Evolutionary conservation across 179 eudicot species (phyloP).

Genomic region (Silene noctiflora): DNA sequence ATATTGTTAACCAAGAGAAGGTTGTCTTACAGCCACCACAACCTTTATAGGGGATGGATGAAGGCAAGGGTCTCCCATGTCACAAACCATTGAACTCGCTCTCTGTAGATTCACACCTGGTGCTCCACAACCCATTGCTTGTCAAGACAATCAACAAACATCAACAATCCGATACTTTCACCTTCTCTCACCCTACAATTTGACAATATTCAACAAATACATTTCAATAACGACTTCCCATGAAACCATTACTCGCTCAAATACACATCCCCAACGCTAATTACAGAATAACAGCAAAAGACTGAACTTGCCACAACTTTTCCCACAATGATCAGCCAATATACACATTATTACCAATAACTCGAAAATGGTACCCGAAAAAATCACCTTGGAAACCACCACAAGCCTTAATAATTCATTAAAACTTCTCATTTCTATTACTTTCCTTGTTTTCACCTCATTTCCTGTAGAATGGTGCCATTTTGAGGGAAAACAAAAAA

Average conservation of each 20-base stretch:
- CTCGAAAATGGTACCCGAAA: conserved; percentile 12
- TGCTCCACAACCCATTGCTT: conserved; percentile 83
- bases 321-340: not conserved
- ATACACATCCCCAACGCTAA: not conserved
- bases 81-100: conserved; percentile 83
- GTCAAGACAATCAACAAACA: conserved; percentile 61
- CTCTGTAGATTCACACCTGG: conserved; percentile 52
- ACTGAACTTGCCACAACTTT: not conserved
- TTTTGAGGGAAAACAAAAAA: too few species aligned
- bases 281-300: not conserved
- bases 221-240: conserved; percentile 18
- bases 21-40: conserved; percentile 52
- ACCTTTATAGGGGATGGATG: conserved; percentile 83
- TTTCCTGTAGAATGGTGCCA: not conserved
- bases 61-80: conserved; percentile 92
- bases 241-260: not conserved
- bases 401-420: conserved; percentile 1
- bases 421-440: not conserved
- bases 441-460: not conserved
- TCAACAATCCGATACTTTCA: conserved; percentile 36
- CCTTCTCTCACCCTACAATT: conserved; percentile 26
- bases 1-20: conserved; percentile 14
- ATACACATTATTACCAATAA: not conserved
- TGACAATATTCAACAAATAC: conserved; percentile 14
- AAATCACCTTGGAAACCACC: not conserved